Conservation (phyloP, 306 rosid genomes). For the Hippophae gyantsensis region DNA sequence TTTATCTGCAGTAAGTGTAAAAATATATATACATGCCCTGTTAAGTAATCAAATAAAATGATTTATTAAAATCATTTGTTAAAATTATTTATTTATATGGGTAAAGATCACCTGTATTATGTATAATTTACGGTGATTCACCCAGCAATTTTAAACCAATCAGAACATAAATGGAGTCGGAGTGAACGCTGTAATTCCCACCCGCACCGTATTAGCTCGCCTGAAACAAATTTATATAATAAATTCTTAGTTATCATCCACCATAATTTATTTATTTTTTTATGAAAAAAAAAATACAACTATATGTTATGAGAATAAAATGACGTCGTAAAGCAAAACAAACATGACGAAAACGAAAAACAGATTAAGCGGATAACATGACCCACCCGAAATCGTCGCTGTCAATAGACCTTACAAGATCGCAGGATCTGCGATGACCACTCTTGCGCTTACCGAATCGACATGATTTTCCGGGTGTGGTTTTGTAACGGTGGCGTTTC, state of each 20-base stretch:
- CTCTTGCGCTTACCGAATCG: slow-evolving; percentile 19
- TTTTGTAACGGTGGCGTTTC: neutral
- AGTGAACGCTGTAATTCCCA: slow-evolving; percentile 38
- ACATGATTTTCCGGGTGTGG: neutral
- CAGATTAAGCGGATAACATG: no score
- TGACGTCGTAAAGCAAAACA: no score
- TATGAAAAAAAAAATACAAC: no score
- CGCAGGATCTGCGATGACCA: slow-evolving; percentile 1
- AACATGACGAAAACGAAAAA: neutral
- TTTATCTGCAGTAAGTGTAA: slow-evolving; percentile 64
- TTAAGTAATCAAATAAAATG: no score
- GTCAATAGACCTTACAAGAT: slow-evolving; percentile 17
- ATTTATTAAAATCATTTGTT: no score
- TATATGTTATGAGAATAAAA: no score
- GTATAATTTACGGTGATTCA: no score
- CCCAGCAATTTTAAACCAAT: slow-evolving; percentile 7
- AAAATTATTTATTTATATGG: no score
- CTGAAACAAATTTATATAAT: slow-evolving; percentile 24
- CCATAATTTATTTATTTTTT: no score
- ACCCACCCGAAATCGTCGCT: slow-evolving; percentile 30
- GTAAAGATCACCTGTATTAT: no score
- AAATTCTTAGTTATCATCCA: neutral
- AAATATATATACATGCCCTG: no score
- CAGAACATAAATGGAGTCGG: slow-evolving; percentile 64
- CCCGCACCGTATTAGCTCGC: slow-evolving; percentile 14